Base-by-base conservation (phyloP, 1,139 yeast species). In the Pneumocystis carinii region DNA sequence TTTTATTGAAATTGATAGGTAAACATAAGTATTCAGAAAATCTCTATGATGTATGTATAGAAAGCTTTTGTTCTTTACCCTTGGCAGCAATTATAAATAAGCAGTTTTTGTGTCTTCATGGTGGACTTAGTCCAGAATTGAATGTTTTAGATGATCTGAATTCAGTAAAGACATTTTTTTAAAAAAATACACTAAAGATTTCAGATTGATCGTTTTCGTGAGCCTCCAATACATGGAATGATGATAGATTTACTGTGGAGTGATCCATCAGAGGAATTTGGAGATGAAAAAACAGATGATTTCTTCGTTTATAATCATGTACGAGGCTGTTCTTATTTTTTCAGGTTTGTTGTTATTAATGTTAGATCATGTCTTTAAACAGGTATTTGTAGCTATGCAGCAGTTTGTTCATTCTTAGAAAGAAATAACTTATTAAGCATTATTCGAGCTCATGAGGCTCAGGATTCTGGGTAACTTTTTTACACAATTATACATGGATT, bases 161-260 rank as follows among this genome's bases (percentile, higher is more conserved):
- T 8, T 35, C 48, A 29, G 63, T 65, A 38, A 14, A 17, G n/a
- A 8, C 38, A 14, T 15, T 53, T 42, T 19, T 35, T 24, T 57
- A 17, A 24, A 24, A 48, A 24, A 24, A n/a, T 29, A 12, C 4
- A 7, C n/a, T 17, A 10, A 53, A 32, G 5, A 61, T 78, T 80
- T 48, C 78, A 76, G 62, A 76, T 92, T 58, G 84, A 90, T 74
- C 79, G 98, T 67, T 92, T 90, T 76, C 79, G 87, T 67, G 96
- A 90, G 72, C 96, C 96, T 41, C 98, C 98, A 8, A 87, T 96
- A 2, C 83, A 85, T 67, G 98, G 98, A 0, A 75, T 92, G 64
- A 88, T 90, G 92, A 90, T 97, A 75, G 98, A 92, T 74, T 76
- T 92, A 68, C 79, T 92, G 70, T 92, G 98, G 98, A 87, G 97